These are phyloP conservation scores for Trichoderma harzianum DNA, from an alignment of 2,329 filamentous ascomycete genomes.

Conservation along the genomic window DNA sequence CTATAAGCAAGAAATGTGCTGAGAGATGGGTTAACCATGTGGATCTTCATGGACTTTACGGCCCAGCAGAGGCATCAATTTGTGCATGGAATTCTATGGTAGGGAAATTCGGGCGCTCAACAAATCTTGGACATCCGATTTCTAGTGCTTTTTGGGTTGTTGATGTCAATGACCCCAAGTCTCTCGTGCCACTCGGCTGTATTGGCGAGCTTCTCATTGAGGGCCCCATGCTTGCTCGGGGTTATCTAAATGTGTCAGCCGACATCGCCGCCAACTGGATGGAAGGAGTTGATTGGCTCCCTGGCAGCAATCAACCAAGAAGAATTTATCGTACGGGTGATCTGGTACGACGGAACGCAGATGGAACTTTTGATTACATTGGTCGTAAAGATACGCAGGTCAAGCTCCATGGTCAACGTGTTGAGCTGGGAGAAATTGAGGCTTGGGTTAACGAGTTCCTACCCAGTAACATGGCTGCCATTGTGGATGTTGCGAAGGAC, in stretches of 20 bases:
- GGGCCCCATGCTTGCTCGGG: conserved; percentile 22
- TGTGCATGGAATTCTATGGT: conserved; percentile 9
- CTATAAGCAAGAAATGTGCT: conserved; percentile 5
- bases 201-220: conserved; percentile 25
- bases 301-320: not conserved
- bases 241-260: conserved; percentile 15
- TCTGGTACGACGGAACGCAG: not conserved
- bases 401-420: conserved; percentile 10
- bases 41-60: conserved; percentile 1
- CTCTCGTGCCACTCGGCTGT: conserved; percentile 20
- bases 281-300: not conserved
- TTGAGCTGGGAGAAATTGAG: conserved; percentile 17
- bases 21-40: conserved; percentile 1
- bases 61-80: conserved; percentile 13
- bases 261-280: conserved; percentile 13
- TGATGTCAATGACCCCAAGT: conserved; percentile 14
- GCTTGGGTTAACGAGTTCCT: not conserved
- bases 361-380: conserved; percentile 10
- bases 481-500: conserved; percentile 4
- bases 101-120: not conserved
- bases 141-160: conserved; percentile 22
- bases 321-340: conserved; percentile 6
- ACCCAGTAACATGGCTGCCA: not conserved
- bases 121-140: conserved; percentile 17
- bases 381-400: conserved; percentile 8